Conservation (phyloP, 345 rosid species). For the Anacardium occidentale region DNA sequence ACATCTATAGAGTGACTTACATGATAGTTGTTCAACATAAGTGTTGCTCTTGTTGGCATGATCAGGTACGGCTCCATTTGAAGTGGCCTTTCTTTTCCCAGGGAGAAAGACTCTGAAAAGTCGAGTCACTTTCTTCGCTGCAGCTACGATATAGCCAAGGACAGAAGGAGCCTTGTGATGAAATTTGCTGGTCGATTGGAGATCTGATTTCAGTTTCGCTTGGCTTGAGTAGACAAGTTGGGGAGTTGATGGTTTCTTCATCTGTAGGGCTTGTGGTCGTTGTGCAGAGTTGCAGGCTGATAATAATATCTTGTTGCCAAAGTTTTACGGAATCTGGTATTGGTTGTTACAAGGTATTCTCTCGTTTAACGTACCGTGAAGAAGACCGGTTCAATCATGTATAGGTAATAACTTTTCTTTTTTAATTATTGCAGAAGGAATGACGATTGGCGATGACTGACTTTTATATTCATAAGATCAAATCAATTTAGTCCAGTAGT, state of each 20-base stretch:
- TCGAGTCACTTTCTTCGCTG: constrained; percentile 48
- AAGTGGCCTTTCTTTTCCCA: constrained; percentile 25
- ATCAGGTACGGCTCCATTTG: constrained; percentile 10
- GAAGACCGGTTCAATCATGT: constrained; percentile 22
- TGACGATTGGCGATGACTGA: background rate
- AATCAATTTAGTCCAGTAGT: background rate
- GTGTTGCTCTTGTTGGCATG: constrained; percentile 13
- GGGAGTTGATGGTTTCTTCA: constrained; percentile 42
- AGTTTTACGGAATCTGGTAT: background rate
- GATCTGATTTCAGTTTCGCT: constrained; percentile 15
- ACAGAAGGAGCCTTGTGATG: constrained; percentile 19
- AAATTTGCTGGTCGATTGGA: constrained; percentile 13
- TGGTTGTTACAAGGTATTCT: background rate
- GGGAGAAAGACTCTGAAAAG: constrained; percentile 35
- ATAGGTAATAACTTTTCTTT: background rate
- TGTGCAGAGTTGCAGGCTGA: background rate
- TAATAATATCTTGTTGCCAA: constrained; percentile 7
- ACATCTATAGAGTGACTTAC: constrained; percentile 40
- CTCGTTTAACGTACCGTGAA: background rate
- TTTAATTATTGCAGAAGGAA: background rate
- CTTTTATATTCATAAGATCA: too few species aligned
- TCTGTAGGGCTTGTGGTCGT: constrained; percentile 21
- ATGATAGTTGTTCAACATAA: constrained; percentile 37
- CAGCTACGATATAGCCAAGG: constrained; percentile 32
- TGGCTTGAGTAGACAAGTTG: constrained; percentile 18